phyloP scores from a whole-genome alignment of 2,329 filamentous ascomycete genomes.

The Scytalidium sp. region DNA sequence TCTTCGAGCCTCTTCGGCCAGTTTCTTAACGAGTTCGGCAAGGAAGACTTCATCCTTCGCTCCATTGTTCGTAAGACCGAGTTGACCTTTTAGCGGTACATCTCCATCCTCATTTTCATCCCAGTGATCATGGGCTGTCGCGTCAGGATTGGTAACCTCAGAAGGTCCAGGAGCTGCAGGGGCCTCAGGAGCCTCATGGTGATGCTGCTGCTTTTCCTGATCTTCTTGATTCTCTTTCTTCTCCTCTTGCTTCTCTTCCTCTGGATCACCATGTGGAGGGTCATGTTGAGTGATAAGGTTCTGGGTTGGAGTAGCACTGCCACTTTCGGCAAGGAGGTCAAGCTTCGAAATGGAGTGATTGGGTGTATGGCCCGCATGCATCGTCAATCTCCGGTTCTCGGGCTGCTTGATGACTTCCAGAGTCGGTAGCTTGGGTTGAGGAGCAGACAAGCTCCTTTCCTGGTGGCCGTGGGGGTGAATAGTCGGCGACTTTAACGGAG shows the following conservation, averaged over 20 bases:
- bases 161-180: background rate
- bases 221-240: background rate
- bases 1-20: constrained; percentile 17
- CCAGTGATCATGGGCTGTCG: background rate
- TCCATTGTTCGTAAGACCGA: constrained; percentile 20
- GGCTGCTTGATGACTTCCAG: constrained; percentile 18
- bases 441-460: background rate
- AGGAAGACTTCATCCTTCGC: constrained; percentile 20
- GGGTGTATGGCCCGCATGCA: constrained; percentile 63
- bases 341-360: constrained; percentile 54
- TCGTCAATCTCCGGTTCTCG: constrained; percentile 50
- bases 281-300: background rate
- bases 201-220: background rate
- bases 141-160: background rate
- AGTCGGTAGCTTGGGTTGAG: constrained; percentile 5
- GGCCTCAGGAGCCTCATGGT: background rate
- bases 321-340: constrained; percentile 24
- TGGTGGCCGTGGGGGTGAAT: constrained; percentile 6
- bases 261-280: no score
- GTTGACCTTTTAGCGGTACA: constrained; percentile 18
- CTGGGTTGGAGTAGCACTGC: constrained; percentile 24
- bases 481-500: constrained; percentile 22
- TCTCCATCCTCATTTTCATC: constrained; percentile 18
- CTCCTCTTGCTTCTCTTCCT: no score
- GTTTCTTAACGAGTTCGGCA: constrained; percentile 17